A percentile compares a stretch with the other conserved stretches of the same genome.
These are phyloP conservation scores for Pyrrhoderma lamaoense DNA, from an alignment of 1,284 basidiomycete genomes.

Conservation along the genomic window DNA sequence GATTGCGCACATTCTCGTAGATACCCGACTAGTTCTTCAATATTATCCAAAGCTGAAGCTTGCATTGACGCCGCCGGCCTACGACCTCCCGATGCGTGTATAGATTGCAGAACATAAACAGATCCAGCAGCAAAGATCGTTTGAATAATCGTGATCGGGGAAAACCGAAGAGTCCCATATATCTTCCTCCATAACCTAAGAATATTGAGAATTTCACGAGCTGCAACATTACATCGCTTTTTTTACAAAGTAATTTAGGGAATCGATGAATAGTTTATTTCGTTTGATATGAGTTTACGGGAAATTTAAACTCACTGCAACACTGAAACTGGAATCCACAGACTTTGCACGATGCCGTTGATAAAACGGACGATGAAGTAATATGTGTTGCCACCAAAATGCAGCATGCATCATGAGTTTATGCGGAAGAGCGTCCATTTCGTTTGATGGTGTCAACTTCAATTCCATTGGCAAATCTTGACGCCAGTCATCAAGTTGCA, in stretches of 20 bases:
- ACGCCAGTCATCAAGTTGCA: conserved; percentile 56
- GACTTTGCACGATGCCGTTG: conserved; percentile 35
- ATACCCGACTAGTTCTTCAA: conserved; percentile 21
- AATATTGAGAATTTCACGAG: conserved; percentile 56
- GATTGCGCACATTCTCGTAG: conserved; percentile 22
- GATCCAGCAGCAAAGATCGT: conserved; percentile 62
- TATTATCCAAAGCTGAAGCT: conserved; percentile 17
- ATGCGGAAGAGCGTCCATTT: conserved; percentile 47
- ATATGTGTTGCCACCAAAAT: conserved; percentile 58
- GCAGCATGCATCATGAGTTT: conserved; percentile 56
- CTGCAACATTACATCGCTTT: conserved; percentile 58
- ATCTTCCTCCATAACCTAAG: conserved; percentile 47
- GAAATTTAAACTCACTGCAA: conserved; percentile 33
- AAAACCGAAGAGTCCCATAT: conserved; percentile 49
- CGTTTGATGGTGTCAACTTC: conserved; percentile 43
- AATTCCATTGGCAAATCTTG: conserved; percentile 46
- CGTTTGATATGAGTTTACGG: conserved; percentile 8
- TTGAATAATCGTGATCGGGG: conserved; percentile 57
- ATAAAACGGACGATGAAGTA: conserved; percentile 62
- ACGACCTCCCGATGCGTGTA: conserved; percentile 12
- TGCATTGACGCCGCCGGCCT: conserved; percentile 7
- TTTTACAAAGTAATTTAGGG: neutral
- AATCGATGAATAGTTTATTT: neutral
- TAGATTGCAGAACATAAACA: conserved; percentile 45
- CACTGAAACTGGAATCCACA: conserved; percentile 41